phyloP scores from a whole-genome alignment of 2,329 filamentous ascomycete genomes.

The Helminthosporium solani region DNA sequence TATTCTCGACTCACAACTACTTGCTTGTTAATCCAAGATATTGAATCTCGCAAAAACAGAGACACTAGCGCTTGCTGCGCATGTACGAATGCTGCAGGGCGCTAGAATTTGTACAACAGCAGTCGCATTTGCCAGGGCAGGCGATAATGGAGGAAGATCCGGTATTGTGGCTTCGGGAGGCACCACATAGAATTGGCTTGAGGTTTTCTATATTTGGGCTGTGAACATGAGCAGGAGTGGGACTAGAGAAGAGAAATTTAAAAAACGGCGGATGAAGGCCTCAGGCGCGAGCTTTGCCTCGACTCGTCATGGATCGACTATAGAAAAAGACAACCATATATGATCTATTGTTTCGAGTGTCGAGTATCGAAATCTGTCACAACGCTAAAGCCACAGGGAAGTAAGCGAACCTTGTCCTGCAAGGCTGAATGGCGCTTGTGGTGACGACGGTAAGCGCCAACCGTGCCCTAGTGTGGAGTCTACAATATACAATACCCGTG shows the following conservation, averaged over 20 bases:
- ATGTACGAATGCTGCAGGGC: background rate
- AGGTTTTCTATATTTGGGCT: background rate
- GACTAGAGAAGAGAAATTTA: background rate
- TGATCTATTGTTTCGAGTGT: too few relatives aligned
- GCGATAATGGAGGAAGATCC: background rate
- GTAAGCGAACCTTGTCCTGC: background rate
- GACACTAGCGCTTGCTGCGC: background rate
- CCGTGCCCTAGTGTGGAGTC: conserved; percentile 7
- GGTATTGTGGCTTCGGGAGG: background rate
- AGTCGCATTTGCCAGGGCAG: background rate
- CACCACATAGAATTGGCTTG: background rate
- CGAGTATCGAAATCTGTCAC: too few relatives aligned
- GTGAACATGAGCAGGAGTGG: background rate
- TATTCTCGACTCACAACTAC: background rate
- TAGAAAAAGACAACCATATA: too few relatives aligned
- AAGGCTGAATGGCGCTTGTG: background rate
- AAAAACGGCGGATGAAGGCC: background rate
- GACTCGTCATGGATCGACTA: too few relatives aligned
- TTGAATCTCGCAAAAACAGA: background rate
- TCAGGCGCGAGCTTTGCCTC: background rate
- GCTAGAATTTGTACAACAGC: background rate
- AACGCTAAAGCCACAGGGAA: too few relatives aligned
- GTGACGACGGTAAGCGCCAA: background rate
- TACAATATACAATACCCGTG: conserved; percentile 1
- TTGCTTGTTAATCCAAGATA: background rate